Percentiles rank a stretch among this genome's conserved stretches.
Evolutionary conservation across 2,329 filamentous ascomycete genomes (phyloP).

Genomic region (Paecilomyces fulvus): DNA sequence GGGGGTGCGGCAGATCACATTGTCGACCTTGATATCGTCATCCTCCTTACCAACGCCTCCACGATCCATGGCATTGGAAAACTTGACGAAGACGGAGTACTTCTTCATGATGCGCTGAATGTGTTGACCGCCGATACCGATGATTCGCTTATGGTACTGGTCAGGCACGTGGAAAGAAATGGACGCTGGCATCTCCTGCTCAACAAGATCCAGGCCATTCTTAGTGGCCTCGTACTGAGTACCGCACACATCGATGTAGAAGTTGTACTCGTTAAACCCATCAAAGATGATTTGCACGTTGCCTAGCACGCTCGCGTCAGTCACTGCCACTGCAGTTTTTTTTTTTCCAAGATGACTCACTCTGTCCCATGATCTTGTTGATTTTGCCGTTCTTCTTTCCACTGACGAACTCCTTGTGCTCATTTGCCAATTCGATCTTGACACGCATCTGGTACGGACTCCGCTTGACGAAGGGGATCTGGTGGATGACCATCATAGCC

Average conservation of each 20-base stretch:
- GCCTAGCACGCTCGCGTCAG: slow-evolving; percentile 37
- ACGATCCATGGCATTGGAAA: slow-evolving; percentile 97
- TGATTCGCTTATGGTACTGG: slow-evolving; percentile 98
- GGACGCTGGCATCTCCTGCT: slow-evolving; percentile 98
- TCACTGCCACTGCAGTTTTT: background rate
- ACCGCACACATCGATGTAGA: slow-evolving; percentile 96
- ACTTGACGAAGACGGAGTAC: slow-evolving; percentile 99
- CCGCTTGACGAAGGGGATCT: slow-evolving; percentile 80
- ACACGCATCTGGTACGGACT: slow-evolving; percentile 89
- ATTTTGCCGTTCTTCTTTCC: slow-evolving; percentile 99
- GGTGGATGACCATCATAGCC: slow-evolving; percentile 87
- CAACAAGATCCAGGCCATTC: slow-evolving; percentile 82
- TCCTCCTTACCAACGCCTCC: slow-evolving; percentile 90
- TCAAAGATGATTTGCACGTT: slow-evolving; percentile 99
- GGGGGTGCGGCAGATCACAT: slow-evolving; percentile 95
- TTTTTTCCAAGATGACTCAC: slow-evolving; percentile 37
- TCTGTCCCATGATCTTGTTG: slow-evolving; percentile 99
- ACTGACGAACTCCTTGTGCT: slow-evolving; percentile 98
- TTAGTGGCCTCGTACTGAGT: slow-evolving; percentile 90
- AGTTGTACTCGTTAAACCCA: slow-evolving; percentile 99
- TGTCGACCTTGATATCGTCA: slow-evolving; percentile 97
- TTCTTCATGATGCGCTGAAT: slow-evolving; percentile 99
- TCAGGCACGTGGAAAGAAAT: slow-evolving; percentile 99
- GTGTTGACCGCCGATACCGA: slow-evolving; percentile 95
- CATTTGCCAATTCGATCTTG: slow-evolving; percentile 97